Percentiles rank a stretch among this genome's conserved stretches.
These are phyloP conservation scores for Fraxinus anomala DNA, from an alignment of 257 asterid genomes.

Conservation along the genomic window DNA sequence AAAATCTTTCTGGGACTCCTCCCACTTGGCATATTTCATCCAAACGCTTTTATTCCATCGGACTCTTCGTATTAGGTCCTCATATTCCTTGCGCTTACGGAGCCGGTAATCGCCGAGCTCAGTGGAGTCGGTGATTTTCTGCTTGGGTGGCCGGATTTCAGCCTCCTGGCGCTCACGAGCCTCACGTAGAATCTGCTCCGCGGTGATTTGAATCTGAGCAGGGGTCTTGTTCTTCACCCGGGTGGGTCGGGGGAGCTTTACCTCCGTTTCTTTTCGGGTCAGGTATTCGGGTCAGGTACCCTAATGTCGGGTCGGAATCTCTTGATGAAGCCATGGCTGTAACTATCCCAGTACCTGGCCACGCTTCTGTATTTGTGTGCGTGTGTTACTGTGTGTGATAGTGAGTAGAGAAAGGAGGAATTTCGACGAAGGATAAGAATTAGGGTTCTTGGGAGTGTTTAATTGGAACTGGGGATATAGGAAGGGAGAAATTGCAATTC, in stretches of 20 bases:
- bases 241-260: conserved; percentile 78
- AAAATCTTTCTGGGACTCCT: conserved; percentile 80
- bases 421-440: too few relatives aligned
- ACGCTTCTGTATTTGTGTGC: neutral
- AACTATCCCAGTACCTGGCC: neutral
- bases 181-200: conserved; percentile 91
- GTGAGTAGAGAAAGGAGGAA: neutral
- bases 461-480: too few relatives aligned
- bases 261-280: conserved; percentile 75
- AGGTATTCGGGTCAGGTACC: conserved; percentile 70
- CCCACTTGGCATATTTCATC: conserved; percentile 96
- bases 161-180: conserved; percentile 84
- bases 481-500: too few relatives aligned
- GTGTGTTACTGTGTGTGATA: neutral
- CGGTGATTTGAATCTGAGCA: conserved; percentile 80
- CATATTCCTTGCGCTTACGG: conserved; percentile 78
- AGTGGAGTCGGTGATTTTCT: conserved; percentile 71
- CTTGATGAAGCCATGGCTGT: conserved; percentile 40
- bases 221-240: conserved; percentile 88
- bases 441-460: too few relatives aligned
- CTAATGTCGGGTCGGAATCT: conserved; percentile 67
- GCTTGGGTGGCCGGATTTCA: conserved; percentile 85
- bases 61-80: conserved; percentile 68
- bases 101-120: conserved; percentile 83
- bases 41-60: conserved; percentile 87